Conservation (phyloP, 306 rosid genomes). For the Quercus wislizeni region DNA sequence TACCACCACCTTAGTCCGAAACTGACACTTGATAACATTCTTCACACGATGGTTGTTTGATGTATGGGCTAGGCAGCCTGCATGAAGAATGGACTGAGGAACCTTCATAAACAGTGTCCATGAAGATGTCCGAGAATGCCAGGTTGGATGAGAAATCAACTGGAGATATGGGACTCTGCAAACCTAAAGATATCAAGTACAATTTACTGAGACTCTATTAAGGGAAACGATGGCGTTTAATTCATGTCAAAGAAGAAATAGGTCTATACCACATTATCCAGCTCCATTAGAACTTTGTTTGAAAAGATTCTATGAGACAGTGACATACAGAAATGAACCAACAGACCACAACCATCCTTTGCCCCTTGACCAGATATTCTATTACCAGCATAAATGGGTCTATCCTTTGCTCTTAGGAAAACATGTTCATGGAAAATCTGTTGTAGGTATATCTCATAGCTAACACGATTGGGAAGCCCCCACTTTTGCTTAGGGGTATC, state of each 20-base stretch:
- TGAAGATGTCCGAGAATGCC: slow-evolving; percentile 87
- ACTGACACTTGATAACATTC: slow-evolving; percentile 51
- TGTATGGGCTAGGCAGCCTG: slow-evolving; percentile 38
- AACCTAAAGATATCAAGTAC: slow-evolving; percentile 46
- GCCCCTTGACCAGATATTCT: slow-evolving; percentile 45
- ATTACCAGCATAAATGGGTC: slow-evolving; percentile 36
- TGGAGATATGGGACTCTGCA: slow-evolving; percentile 74
- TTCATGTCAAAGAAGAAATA: neutral
- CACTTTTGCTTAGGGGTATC: slow-evolving; percentile 40
- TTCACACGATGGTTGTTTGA: slow-evolving; percentile 34
- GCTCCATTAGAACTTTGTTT: slow-evolving; percentile 72
- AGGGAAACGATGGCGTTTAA: slow-evolving; percentile 6
- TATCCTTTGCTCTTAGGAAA: slow-evolving; percentile 61
- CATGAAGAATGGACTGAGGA: slow-evolving; percentile 62
- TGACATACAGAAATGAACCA: slow-evolving; percentile 84
- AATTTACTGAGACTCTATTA: slow-evolving; percentile 10
- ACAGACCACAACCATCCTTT: slow-evolving; percentile 73
- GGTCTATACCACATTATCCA: slow-evolving; percentile 74
- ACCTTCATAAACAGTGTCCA: slow-evolving; percentile 83
- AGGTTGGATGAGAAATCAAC: slow-evolving; percentile 72
- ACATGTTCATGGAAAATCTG: slow-evolving; percentile 79
- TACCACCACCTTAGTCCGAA: slow-evolving; percentile 77
- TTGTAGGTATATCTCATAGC: slow-evolving; percentile 83
- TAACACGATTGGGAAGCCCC: slow-evolving; percentile 46
- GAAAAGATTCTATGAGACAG: slow-evolving; percentile 85